These are phyloP conservation scores for Acanthamoeba healyi DNA, from an alignment of 208 protist species.

Conservation along the genomic window DNA sequence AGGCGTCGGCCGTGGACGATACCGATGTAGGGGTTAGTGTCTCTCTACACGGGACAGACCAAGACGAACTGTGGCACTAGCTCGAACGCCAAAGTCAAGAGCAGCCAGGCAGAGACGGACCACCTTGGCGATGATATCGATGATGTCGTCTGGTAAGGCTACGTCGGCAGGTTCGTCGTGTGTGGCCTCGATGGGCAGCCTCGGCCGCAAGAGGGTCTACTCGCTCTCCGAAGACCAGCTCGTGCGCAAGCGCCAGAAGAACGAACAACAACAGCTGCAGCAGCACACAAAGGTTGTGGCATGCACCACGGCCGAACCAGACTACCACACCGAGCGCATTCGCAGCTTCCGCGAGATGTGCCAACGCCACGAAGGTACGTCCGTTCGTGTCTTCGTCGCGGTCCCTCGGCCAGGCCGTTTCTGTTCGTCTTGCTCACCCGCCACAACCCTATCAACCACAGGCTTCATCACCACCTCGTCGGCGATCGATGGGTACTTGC, in stretches of 20 bases:
- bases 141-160: background rate
- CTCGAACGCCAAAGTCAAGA: no score
- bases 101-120: no score
- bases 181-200: no score
- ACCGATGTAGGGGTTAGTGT: no score
- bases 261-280: no score
- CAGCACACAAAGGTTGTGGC: background rate
- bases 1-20: no score
- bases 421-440: no score
- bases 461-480: background rate
- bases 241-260: background rate
- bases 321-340: background rate
- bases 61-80: no score
- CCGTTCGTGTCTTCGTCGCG: no score
- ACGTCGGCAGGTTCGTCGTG: no score
- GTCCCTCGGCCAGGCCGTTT: no score
- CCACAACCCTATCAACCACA: background rate
- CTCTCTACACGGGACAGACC: no score
- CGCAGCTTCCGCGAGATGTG: constrained; percentile 1
- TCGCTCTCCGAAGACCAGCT: background rate
- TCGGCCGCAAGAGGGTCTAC: background rate
- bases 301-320: background rate
- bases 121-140: background rate
- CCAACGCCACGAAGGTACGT: background rate
- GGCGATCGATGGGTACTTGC: constrained; percentile 8